Conservation (phyloP, 2,329 filamentous ascomycete species). For the Chrysoporthe deuterocubensis region DNA sequence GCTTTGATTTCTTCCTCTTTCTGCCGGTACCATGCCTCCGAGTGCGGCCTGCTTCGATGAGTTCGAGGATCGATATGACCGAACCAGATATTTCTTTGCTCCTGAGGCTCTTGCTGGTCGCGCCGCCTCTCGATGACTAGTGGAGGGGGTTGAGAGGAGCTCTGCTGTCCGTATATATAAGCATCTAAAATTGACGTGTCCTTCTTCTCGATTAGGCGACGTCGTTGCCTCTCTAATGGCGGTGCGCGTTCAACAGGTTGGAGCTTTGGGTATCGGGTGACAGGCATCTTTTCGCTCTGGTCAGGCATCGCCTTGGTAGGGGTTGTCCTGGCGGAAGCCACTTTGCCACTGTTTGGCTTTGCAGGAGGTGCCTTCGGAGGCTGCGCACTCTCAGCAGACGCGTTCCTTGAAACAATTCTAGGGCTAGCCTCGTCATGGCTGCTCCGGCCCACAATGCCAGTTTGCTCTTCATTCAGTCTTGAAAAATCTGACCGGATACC, state of each 20-base stretch:
- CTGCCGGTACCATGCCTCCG: conserved; percentile 49
- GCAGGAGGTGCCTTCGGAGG: neutral
- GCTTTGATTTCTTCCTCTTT: conserved; percentile 56
- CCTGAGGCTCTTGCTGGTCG: conserved; percentile 19
- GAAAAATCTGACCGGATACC: neutral
- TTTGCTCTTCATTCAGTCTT: neutral
- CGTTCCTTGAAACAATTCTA: neutral
- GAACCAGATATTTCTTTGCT: conserved; percentile 42
- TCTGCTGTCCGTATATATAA: conserved; percentile 35
- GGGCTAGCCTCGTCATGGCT: neutral
- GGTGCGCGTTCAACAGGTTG: conserved; percentile 11
- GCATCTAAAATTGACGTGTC: conserved; percentile 33
- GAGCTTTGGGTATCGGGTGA: conserved; percentile 1
- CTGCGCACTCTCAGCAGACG: neutral
- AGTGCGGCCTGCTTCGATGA: conserved; percentile 49
- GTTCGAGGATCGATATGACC: conserved; percentile 55
- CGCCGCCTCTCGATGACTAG: conserved; percentile 28
- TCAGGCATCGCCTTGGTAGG: neutral
- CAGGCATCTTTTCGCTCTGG: conserved; percentile 9
- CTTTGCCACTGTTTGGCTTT: no score
- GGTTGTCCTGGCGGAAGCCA: neutral
- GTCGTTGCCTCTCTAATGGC: conserved; percentile 25
- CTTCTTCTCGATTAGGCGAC: conserved; percentile 11
- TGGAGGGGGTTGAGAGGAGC: conserved; percentile 31
- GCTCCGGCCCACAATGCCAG: neutral